Conservation (phyloP, 148 eudicot species). For the Polygonum aviculare region DNA sequence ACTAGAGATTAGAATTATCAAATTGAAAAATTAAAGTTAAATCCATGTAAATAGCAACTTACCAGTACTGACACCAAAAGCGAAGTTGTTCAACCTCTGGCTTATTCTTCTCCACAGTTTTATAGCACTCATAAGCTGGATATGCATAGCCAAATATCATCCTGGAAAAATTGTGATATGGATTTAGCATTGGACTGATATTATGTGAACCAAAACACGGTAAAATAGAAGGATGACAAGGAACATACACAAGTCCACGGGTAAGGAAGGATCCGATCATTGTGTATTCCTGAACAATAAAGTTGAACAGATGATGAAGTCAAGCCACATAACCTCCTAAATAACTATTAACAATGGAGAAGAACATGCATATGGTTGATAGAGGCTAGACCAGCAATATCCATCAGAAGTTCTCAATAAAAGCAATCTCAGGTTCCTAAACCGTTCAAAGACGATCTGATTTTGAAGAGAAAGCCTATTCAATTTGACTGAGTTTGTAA, state of each 20-base stretch:
- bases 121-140: slow-evolving; percentile 94
- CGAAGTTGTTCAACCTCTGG: slow-evolving; percentile 87
- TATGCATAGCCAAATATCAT: slow-evolving; percentile 86
- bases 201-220: neutral
- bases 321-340: neutral
- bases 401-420: neutral
- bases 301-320: neutral
- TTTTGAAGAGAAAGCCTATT: neutral
- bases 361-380: neutral
- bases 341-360: neutral
- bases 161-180: slow-evolving; percentile 32
- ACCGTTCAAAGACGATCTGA: neutral
- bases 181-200: neutral
- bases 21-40: neutral
- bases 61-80: slow-evolving; percentile 99
- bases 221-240: slow-evolving; percentile 1
- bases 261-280: slow-evolving; percentile 87
- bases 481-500: neutral
- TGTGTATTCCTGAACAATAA: slow-evolving; percentile 43
- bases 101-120: slow-evolving; percentile 80
- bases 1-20: neutral
- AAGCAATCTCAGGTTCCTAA: neutral
- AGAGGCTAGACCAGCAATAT: neutral
- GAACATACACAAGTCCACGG: slow-evolving; percentile 76
- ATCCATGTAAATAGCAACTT: slow-evolving; percentile 10